phyloP scores from a whole-genome alignment of 306 rosid species.

The Chamaecrista fasciculata region DNA sequence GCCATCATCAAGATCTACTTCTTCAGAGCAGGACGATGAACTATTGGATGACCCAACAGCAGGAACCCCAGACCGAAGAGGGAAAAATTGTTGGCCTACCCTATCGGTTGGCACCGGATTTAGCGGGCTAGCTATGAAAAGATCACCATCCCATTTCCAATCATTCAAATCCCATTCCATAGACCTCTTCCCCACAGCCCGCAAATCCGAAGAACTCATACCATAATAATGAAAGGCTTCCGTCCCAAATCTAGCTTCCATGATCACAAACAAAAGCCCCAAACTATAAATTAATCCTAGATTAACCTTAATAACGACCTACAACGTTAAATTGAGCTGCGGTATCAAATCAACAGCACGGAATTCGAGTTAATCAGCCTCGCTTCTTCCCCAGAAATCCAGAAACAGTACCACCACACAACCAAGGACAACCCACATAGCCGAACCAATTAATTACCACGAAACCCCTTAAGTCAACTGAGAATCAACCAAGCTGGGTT shows the following conservation, averaged over 20 bases:
- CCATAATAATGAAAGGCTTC: constrained; percentile 49
- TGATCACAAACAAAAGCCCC: constrained; percentile 28
- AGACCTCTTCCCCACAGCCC: constrained; percentile 52
- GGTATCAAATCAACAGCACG: constrained; percentile 24
- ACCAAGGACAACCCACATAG: constrained; percentile 52
- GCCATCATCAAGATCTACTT: constrained; percentile 46
- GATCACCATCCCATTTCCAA: constrained; percentile 92
- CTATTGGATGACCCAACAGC: constrained; percentile 61
- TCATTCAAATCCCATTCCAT: constrained; percentile 75
- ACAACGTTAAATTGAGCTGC: constrained; percentile 17
- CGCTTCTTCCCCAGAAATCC: constrained; percentile 51
- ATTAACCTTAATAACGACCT: neutral
- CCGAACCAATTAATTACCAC: constrained; percentile 30
- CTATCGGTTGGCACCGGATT: constrained; percentile 48
- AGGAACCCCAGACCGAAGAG: constrained; percentile 47
- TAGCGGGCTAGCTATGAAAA: constrained; percentile 58
- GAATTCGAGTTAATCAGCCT: constrained; percentile 38
- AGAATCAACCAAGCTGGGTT: constrained; percentile 15
- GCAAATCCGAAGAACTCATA: constrained; percentile 45
- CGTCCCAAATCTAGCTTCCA: constrained; percentile 70
- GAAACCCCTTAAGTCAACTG: constrained; percentile 32
- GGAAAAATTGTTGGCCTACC: constrained; percentile 58
- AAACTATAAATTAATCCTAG: constrained; percentile 5
- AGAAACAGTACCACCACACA: constrained; percentile 49
- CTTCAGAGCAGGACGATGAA: constrained; percentile 80